Conservation (phyloP, 2,329 filamentous ascomycete genomes). For the Ophiocordyceps camponoti-saundersi region DNA sequence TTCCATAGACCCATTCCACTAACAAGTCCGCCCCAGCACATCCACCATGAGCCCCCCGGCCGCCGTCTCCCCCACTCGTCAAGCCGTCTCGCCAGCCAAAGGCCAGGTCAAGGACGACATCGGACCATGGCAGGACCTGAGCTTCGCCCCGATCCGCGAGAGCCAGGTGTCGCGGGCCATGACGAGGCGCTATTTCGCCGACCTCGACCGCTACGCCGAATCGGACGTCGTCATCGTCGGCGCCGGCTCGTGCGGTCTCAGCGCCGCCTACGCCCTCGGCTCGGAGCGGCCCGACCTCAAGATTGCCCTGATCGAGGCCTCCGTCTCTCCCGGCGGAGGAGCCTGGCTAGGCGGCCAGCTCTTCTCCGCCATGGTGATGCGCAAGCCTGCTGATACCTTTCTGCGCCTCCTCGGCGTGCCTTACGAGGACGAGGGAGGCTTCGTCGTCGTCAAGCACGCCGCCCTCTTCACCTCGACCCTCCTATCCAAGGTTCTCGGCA, state of each 20-base stretch:
- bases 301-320: slow-evolving; percentile 81
- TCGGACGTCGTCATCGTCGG: slow-evolving; percentile 89
- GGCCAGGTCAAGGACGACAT: slow-evolving; percentile 44
- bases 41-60: slow-evolving; percentile 63
- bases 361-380: slow-evolving; percentile 90
- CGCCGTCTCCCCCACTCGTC: slow-evolving; percentile 42
- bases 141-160: slow-evolving; percentile 77
- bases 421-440: slow-evolving; percentile 76
- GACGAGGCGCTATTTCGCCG: slow-evolving; percentile 82
- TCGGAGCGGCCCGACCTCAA: slow-evolving; percentile 75
- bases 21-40: slow-evolving; percentile 1
- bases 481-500: slow-evolving; percentile 62
- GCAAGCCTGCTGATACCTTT: slow-evolving; percentile 79
- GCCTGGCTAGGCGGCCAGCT: slow-evolving; percentile 90
- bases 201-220: slow-evolving; percentile 79
- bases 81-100: slow-evolving; percentile 23
- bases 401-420: slow-evolving; percentile 65
- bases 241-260: slow-evolving; percentile 75
- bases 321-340: slow-evolving; percentile 72
- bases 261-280: slow-evolving; percentile 68
- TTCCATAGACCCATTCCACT: neutral
- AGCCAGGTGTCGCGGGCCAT: slow-evolving; percentile 85
- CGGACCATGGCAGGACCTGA: slow-evolving; percentile 61
- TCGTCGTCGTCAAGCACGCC: slow-evolving; percentile 86
- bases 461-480: slow-evolving; percentile 83